A percentile compares a stretch with the other conserved stretches of the same genome.
phyloP scores from a whole-genome alignment of 768 basidiomycete species.

The Astraeus odoratus region DNA sequence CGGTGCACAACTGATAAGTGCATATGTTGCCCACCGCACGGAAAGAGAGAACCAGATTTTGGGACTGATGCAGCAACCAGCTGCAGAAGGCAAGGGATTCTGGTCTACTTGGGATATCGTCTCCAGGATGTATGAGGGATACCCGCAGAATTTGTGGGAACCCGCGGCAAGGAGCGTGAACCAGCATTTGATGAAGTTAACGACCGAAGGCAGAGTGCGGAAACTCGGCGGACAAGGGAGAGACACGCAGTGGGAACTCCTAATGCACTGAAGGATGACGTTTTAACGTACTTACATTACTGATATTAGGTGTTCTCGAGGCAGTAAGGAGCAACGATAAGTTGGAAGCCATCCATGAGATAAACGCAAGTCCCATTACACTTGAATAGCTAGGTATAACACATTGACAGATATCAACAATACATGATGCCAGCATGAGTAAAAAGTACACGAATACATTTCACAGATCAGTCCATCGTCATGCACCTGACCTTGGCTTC shows the following conservation, averaged over 20 bases:
- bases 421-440: too few species aligned
- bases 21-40: conserved; percentile 75
- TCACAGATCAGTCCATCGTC: too few species aligned
- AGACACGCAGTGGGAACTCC: conserved; percentile 42
- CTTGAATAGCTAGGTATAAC: too few species aligned
- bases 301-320: too few species aligned
- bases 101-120: conserved; percentile 69
- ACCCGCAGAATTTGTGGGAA: conserved; percentile 64
- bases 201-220: conserved; percentile 53
- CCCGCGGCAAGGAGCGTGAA: conserved; percentile 65
- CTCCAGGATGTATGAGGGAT: conserved; percentile 57
- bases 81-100: conserved; percentile 17
- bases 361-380: too few species aligned
- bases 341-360: too few species aligned
- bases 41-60: conserved; percentile 79
- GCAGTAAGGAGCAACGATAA: too few species aligned
- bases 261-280: neutral
- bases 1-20: conserved; percentile 52
- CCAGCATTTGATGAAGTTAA: conserved; percentile 69
- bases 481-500: too few species aligned
- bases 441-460: too few species aligned
- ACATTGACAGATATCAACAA: too few species aligned
- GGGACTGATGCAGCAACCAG: conserved; percentile 33
- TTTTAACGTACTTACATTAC: too few species aligned
- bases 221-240: conserved; percentile 45